A percentile compares a stretch with the other conserved stretches of the same genome.
Evolutionary conservation across 23 red algal species (phyloP).

Genomic region (Cyanidium caldarium): DNA sequence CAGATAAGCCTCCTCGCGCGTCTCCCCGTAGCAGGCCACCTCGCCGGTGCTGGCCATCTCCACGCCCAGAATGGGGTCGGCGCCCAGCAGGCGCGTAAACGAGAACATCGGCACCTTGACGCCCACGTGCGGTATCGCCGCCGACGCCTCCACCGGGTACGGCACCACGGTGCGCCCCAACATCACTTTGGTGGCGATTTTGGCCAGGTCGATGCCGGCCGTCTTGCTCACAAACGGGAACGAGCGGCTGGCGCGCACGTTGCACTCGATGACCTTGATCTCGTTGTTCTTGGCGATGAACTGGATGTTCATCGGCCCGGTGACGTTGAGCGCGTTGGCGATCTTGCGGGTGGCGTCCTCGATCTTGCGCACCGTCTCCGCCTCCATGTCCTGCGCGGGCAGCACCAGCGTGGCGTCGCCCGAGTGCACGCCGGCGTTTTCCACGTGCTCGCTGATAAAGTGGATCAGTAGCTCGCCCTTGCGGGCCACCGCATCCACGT

Average conservation of each 20-base stretch:
- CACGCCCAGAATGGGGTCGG: conserved; percentile 94
- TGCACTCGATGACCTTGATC: conserved; percentile 99
- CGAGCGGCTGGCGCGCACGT: conserved; percentile 73
- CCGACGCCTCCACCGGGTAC: conserved; percentile 69
- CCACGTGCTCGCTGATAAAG: conserved; percentile 91
- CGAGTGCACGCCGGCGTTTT: conserved; percentile 99
- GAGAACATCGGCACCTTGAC: conserved; percentile 96
- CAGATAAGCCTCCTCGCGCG: conserved; percentile 82
- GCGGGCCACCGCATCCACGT: conserved; percentile 90
- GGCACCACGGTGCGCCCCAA: conserved; percentile 46
- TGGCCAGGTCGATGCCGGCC: conserved; percentile 87
- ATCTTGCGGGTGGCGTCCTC: conserved; percentile 84
- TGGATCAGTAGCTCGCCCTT: conserved; percentile 94
- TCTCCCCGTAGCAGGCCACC: conserved; percentile 90
- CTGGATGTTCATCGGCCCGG: conserved; percentile 99
- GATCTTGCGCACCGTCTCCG: conserved; percentile 79
- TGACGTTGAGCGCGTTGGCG: conserved; percentile 88
- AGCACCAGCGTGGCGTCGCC: conserved; percentile 93
- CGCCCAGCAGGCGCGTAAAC: conserved; percentile 78
- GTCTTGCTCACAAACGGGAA: conserved; percentile 98
- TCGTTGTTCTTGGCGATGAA: conserved; percentile 99
- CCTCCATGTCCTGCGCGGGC: conserved; percentile 74
- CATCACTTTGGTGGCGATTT: conserved; percentile 97
- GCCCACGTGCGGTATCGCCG: conserved; percentile 47
- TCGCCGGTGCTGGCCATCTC: conserved; percentile 98